Evolutionary conservation across 495 filamentous ascomycete species (phyloP).

Genomic region (Daldinia concentrica): DNA sequence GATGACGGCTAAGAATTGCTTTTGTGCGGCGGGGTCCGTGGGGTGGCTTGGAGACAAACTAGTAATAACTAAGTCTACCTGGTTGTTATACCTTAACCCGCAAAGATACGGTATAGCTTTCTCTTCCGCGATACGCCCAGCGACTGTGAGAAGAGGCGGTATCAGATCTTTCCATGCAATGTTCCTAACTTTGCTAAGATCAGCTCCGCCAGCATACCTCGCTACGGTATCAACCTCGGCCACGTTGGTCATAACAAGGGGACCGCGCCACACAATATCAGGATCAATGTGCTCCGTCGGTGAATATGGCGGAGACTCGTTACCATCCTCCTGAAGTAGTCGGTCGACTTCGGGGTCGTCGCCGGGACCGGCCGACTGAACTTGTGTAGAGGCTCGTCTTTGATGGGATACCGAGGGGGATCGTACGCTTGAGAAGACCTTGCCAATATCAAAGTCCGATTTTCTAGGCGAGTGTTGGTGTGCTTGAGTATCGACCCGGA

Average conservation of each 20-base stretch:
- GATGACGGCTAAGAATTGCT: constrained; percentile 74
- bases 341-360: constrained; percentile 90
- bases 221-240: constrained; percentile 78
- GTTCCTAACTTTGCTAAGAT: constrained; percentile 66
- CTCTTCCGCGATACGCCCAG: constrained; percentile 82
- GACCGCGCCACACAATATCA: constrained; percentile 84
- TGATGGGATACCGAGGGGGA: constrained; percentile 61
- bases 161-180: constrained; percentile 76
- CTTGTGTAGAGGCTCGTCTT: constrained; percentile 58
- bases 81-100: constrained; percentile 74
- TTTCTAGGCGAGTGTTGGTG: constrained; percentile 56
- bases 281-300: constrained; percentile 72
- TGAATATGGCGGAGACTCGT: constrained; percentile 86
- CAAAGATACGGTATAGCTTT: constrained; percentile 90
- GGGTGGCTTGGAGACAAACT: constrained; percentile 64
- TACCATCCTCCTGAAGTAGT: constrained; percentile 83
- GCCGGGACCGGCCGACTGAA: constrained; percentile 59
- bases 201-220: constrained; percentile 83
- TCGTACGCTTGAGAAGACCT: constrained; percentile 73
- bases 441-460: constrained; percentile 73
- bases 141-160: constrained; percentile 72
- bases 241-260: constrained; percentile 77
- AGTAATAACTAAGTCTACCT: constrained; percentile 77
- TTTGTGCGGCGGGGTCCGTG: constrained; percentile 53
- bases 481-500: constrained; percentile 58